These are phyloP conservation scores for Kazachstania sp. DNA, from an alignment of 1,139 yeast genomes.

Conservation along the genomic window DNA sequence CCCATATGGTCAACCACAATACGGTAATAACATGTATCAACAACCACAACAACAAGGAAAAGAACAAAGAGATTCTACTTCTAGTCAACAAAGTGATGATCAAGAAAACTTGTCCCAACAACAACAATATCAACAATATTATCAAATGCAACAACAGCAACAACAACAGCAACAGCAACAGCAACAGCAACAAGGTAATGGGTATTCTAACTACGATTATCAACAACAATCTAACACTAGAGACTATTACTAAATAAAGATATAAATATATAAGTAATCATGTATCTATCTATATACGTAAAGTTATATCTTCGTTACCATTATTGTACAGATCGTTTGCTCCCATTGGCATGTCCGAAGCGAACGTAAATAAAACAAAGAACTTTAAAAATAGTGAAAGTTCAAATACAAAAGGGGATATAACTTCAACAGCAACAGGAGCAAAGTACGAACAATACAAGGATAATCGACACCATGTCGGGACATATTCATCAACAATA, in stretches of 20 bases:
- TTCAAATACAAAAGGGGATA: no score
- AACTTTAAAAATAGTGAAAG: no score
- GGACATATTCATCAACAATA: constrained; percentile 12
- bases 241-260: constrained; percentile 23
- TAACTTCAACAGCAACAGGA: no score
- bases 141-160: constrained; percentile 7
- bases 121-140: constrained; percentile 27
- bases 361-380: no score
- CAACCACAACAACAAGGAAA: constrained; percentile 22
- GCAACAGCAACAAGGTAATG: constrained; percentile 22
- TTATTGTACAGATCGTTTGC: no score
- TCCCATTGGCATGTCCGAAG: no score
- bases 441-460: no score
- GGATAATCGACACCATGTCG: not conserved
- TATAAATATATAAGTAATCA: not conserved
- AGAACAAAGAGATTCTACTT: constrained; percentile 7
- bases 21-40: constrained; percentile 22
- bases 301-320: no score
- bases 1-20: constrained; percentile 31
- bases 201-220: constrained; percentile 29
- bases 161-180: no score
- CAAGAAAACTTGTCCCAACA: constrained; percentile 20
- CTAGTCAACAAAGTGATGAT: constrained; percentile 10
- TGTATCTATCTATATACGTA: no score
- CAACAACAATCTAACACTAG: constrained; percentile 23